Conservation (phyloP, 2,329 filamentous ascomycete species). For the Colletotrichum sp. region DNA sequence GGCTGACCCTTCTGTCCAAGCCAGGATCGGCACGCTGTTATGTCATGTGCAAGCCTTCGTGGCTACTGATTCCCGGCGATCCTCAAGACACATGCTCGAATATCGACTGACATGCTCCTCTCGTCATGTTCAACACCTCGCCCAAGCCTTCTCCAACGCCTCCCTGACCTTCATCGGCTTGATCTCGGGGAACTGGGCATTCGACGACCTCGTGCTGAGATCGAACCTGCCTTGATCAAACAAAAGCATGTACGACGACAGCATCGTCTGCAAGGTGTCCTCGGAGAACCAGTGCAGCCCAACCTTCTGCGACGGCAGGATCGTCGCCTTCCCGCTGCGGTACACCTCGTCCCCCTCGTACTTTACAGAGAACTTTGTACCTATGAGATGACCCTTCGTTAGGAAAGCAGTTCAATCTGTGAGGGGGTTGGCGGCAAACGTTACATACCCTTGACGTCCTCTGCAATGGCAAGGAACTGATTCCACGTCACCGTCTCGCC, state of each 20-base stretch:
- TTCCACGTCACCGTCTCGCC: too few species aligned
- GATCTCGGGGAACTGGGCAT: background rate
- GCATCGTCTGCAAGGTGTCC: background rate
- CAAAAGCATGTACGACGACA: background rate
- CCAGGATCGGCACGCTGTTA: too few species aligned
- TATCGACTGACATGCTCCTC: background rate
- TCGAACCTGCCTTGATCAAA: background rate
- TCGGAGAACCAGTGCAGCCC: background rate
- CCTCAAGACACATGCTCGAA: too few species aligned
- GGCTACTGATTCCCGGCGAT: too few species aligned
- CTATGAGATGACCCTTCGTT: too few species aligned
- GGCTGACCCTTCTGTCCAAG: too few species aligned
- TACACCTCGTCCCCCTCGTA: background rate
- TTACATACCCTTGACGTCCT: too few species aligned
- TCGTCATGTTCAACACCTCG: background rate
- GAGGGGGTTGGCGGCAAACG: too few species aligned
- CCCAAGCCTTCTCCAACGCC: background rate
- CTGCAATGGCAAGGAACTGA: too few species aligned
- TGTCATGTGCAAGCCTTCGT: background rate
- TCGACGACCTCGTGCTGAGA: background rate
- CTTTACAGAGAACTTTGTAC: background rate
- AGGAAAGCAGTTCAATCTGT: too few species aligned
- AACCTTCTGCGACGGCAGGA: background rate
- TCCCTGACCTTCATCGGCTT: background rate
- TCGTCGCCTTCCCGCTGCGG: background rate